Evolutionary conservation across 257 asterid genomes (phyloP), one percentile per base, ranked within the genome.

Genomic region (Phtheirospermum japonicum): DNA sequence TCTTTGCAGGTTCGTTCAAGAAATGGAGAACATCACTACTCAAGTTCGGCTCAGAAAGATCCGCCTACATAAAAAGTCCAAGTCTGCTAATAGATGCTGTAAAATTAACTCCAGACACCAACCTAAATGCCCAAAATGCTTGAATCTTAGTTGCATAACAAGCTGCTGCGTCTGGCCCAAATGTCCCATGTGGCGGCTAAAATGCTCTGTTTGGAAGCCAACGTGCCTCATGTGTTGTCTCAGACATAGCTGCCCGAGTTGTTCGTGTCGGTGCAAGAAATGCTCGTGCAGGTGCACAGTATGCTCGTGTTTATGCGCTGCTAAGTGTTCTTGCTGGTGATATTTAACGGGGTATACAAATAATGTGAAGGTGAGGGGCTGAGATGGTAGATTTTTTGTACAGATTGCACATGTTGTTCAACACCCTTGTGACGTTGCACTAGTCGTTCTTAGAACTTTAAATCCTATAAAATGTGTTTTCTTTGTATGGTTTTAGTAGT

Each of bases 1-100:
- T 68, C 95, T 93, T 16, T 82, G 83, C 76, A 77, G 74, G 71
- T 93, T 93, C 63, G 56, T 93, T 43, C 87, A 85, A 71, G 96
- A 93, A 72, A 87, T 93, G 96, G 99, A 93, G 82, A 80, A 75
- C 67, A 75, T 84, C 77, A 93, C 90, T 10, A 93, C 99, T 18
- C 66, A 77, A 66, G 59, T 26, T 20, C 77, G 90, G 17, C 94
- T 93, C 9, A 77, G 18, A 57, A 93, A 89, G 77, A 87, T 89
- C 57, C 73, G 68, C 23, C 62, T 51, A 7, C 78, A 69, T 18
- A 83, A 75, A 67, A 76, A 73, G 58, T 64, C 80, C 6, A 76
- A 75, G 45, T 67, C 62, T 3, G 50, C 68, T 52, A 63, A 8
- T 31, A 61, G 63, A 16, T 85, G 97, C 78, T 86, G 95, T 71